phyloP scores from a whole-genome alignment of 2,329 filamentous ascomycete species.

The Colletotrichum spinosum region DNA sequence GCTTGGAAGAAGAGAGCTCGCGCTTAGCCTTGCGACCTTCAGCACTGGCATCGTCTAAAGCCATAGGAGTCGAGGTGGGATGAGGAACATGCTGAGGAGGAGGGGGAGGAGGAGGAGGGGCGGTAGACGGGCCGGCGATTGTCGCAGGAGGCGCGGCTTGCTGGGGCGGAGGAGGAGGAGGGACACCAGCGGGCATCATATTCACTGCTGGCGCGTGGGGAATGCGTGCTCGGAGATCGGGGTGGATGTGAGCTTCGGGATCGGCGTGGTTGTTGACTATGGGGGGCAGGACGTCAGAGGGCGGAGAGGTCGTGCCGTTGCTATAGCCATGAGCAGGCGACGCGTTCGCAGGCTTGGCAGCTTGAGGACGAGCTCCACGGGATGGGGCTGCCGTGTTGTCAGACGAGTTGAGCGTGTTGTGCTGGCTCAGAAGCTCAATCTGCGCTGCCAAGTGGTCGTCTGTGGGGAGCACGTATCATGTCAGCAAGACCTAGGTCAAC shows the following conservation, averaged over 20 bases:
- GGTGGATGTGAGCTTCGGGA: conserved; percentile 60
- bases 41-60: conserved; percentile 49
- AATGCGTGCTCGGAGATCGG: conserved; percentile 55
- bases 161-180: conserved; percentile 25
- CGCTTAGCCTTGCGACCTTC: conserved; percentile 84
- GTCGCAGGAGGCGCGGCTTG: conserved; percentile 25
- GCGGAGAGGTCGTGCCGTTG: conserved; percentile 47
- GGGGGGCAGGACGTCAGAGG: conserved; percentile 48
- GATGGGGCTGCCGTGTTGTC: conserved; percentile 43
- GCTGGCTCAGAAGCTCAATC: conserved; percentile 57
- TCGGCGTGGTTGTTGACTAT: conserved; percentile 49
- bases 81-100: conserved; percentile 19
- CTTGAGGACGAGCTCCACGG: conserved; percentile 42
- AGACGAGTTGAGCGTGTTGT: conserved; percentile 48
- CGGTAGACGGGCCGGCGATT: conserved; percentile 42
- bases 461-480: conserved; percentile 32
- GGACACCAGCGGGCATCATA: conserved; percentile 48
- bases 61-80: conserved; percentile 42
- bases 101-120: conserved; percentile 36
- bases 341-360: conserved; percentile 45
- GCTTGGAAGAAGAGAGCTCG: conserved; percentile 94
- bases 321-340: conserved; percentile 60
- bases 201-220: conserved; percentile 42
- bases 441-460: conserved; percentile 53
- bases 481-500: conserved; percentile 28